phyloP scores from a whole-genome alignment of 2,329 filamentous ascomycete species.

The Chrysoporthe cubensis region DNA sequence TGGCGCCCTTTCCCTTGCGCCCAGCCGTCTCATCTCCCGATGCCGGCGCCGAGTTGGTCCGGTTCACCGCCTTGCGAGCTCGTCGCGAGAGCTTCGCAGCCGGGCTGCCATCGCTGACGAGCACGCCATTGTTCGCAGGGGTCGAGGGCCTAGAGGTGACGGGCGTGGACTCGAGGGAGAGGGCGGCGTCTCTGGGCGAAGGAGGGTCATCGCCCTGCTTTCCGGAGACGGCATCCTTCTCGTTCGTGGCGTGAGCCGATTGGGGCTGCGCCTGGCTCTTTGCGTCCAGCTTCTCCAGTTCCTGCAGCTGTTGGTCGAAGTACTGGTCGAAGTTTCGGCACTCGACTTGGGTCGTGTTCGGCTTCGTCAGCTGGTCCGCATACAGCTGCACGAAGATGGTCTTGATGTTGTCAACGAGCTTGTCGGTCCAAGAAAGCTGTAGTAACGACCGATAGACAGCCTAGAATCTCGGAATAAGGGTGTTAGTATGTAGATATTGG shows the following conservation, averaged over 20 bases:
- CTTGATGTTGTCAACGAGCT: conserved; percentile 92
- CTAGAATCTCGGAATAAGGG: conserved; percentile 47
- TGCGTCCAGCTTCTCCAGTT: conserved; percentile 67
- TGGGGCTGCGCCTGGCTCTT: conserved; percentile 37
- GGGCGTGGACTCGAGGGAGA: conserved; percentile 71
- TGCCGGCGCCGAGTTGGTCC: conserved; percentile 67
- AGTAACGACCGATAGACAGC: conserved; percentile 96
- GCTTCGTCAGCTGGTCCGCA: conserved; percentile 80
- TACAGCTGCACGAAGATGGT: conserved; percentile 92
- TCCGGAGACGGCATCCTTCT: conserved; percentile 41
- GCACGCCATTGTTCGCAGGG: conserved; percentile 70
- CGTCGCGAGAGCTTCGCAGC: conserved; percentile 79
- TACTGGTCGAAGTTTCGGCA: conserved; percentile 86
- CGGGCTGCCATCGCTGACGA: conserved; percentile 69
- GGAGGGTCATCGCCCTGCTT: conserved; percentile 45
- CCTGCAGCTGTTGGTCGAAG: conserved; percentile 89
- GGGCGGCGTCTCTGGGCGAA: conserved; percentile 38
- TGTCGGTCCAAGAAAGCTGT: conserved; percentile 95
- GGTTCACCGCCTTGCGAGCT: conserved; percentile 72
- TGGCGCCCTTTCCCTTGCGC: conserved; percentile 60
- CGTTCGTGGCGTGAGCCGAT: conserved; percentile 33
- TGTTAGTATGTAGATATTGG: conserved; percentile 28
- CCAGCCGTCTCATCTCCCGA: conserved; percentile 78
- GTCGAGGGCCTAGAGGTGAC: conserved; percentile 79
- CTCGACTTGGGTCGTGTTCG: conserved; percentile 76